Conservation (phyloP, 1,284 basidiomycete species). For the Papiliotrema flavescens region DNA sequence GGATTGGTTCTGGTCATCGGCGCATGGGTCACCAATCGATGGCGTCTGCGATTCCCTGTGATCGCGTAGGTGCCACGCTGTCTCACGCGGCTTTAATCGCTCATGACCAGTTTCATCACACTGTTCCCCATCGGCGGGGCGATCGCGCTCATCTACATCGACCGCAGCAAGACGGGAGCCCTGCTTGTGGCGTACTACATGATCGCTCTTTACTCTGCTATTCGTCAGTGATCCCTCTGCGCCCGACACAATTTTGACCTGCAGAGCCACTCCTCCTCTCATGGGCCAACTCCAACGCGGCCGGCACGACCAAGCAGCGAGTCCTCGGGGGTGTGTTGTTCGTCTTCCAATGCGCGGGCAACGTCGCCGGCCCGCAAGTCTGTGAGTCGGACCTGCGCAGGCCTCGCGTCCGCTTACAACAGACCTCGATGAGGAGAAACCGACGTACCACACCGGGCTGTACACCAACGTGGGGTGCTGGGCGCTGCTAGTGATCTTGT, state of each 20-base stretch:
- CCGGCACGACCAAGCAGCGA: slow-evolving; percentile 28
- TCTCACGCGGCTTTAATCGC: background rate
- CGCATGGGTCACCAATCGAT: slow-evolving; percentile 49
- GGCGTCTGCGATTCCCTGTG: slow-evolving; percentile 48
- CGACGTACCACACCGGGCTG: slow-evolving; percentile 19
- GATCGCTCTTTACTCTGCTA: slow-evolving; percentile 14
- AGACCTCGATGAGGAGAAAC: slow-evolving; percentile 14
- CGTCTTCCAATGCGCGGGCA: slow-evolving; percentile 24
- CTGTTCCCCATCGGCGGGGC: slow-evolving; percentile 16
- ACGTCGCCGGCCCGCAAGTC: slow-evolving; percentile 22
- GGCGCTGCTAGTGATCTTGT: slow-evolving; percentile 11
- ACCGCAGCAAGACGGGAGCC: background rate
- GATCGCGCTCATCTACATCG: slow-evolving; percentile 11
- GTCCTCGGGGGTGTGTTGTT: slow-evolving; percentile 21
- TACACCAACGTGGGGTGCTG: slow-evolving; percentile 18
- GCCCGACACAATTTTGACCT: background rate
- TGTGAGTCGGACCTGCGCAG: slow-evolving; percentile 7
- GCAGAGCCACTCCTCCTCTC: slow-evolving; percentile 23
- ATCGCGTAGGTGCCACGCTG: background rate
- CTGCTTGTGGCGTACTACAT: slow-evolving; percentile 19
- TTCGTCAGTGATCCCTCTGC: slow-evolving; percentile 11
- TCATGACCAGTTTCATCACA: slow-evolving; percentile 1
- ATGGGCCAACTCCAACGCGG: slow-evolving; percentile 30
- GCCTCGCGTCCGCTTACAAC: background rate
- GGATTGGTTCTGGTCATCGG: slow-evolving; percentile 6